Evolutionary conservation across 2,329 filamentous ascomycete genomes (phyloP).

Genomic region (Botrytis aclada): DNA sequence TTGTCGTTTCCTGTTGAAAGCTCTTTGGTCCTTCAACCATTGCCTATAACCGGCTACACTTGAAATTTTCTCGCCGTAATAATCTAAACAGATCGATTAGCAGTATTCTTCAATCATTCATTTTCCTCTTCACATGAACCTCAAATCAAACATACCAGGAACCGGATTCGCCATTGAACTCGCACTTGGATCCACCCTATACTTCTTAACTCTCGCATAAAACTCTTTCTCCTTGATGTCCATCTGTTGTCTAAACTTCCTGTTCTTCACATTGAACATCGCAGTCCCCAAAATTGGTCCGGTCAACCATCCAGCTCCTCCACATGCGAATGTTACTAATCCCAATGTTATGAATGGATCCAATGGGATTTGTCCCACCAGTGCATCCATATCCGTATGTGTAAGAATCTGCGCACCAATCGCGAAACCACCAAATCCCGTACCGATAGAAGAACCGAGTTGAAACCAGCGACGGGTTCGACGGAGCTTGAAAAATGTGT

Average conservation of each 20-base stretch:
- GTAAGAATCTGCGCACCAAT: slow-evolving; percentile 65
- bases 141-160: slow-evolving; percentile 37
- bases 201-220: slow-evolving; percentile 85
- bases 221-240: slow-evolving; percentile 90
- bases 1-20: slow-evolving; percentile 81
- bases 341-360: slow-evolving; percentile 87
- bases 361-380: slow-evolving; percentile 70
- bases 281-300: slow-evolving; percentile 80
- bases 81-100: slow-evolving; percentile 52
- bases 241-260: slow-evolving; percentile 69
- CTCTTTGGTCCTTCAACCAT: slow-evolving; percentile 96
- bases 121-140: not conserved
- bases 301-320: slow-evolving; percentile 81
- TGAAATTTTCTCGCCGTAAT: slow-evolving; percentile 97
- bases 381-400: slow-evolving; percentile 66
- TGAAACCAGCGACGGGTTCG: slow-evolving; percentile 82
- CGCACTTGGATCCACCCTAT: slow-evolving; percentile 85
- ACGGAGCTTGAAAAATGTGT: slow-evolving; percentile 88
- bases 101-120: not conserved
- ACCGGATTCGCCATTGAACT: slow-evolving; percentile 87
- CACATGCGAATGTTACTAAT: slow-evolving; percentile 71
- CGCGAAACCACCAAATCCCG: slow-evolving; percentile 59
- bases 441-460: slow-evolving; percentile 69
- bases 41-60: slow-evolving; percentile 87
- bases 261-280: slow-evolving; percentile 74